Percentiles rank a stretch among this genome's conserved stretches.
phyloP scores from a whole-genome alignment of 305 asterid species.

The Fraxinus dipetala region DNA sequence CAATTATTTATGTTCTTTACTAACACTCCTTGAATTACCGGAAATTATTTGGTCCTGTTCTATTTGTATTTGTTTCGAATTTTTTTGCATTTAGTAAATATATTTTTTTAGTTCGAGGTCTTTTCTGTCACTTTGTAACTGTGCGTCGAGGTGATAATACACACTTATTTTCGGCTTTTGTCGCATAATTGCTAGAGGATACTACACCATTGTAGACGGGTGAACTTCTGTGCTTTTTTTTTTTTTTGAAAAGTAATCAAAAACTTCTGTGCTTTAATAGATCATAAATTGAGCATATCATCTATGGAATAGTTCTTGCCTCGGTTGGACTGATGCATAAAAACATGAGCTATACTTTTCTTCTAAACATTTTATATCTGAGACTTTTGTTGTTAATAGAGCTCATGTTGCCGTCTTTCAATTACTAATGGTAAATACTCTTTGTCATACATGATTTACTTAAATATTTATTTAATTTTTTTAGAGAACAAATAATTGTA shows the following conservation, averaged over 20 bases:
- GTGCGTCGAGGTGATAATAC: neutral
- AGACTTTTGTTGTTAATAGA: conserved; percentile 13
- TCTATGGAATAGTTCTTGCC: neutral
- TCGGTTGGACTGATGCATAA: neutral
- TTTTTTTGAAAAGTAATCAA: too few species aligned
- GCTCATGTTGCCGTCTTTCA: neutral
- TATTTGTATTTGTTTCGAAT: neutral
- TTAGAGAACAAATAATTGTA: neutral
- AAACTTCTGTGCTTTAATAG: neutral
- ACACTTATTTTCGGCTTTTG: neutral
- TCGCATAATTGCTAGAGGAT: neutral
- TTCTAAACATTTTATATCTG: conserved; percentile 1
- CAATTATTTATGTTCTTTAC: neutral
- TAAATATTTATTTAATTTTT: neutral
- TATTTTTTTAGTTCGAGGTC: neutral
- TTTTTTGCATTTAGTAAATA: neutral
- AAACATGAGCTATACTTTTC: neutral
- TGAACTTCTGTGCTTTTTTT: neutral
- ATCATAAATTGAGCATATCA: conserved; percentile 8
- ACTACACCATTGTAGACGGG: neutral
- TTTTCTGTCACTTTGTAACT: conserved; percentile 6
- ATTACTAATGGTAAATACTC: neutral
- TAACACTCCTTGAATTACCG: neutral
- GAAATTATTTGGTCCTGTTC: neutral
- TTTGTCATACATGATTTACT: neutral